Base-by-base conservation (phyloP, 2,329 filamentous ascomycete genomes). In the Neonectria hederae region DNA sequence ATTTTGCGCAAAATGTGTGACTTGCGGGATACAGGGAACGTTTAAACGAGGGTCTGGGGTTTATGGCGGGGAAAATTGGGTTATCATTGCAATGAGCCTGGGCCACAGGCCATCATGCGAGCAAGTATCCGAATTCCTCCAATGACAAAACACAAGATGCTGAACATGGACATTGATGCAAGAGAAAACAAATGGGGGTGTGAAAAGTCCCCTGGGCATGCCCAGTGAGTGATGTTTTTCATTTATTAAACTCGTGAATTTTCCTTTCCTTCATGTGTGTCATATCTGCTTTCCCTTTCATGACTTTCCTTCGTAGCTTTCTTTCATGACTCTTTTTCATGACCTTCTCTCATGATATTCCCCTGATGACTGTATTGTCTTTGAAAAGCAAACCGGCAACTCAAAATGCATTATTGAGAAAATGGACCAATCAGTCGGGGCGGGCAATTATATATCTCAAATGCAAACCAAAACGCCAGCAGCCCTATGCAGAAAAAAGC, bases 391-490 rank as follows among this genome's bases (percentile, higher is more conserved):
- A 61, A 61, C 55, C 53, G 62, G 52, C 52, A 60, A 65, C 65
- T 63, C 65, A 70, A 61, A 62, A 22, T 51, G 17, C 30, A 53
- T 63, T 38, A 58, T 59, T 51, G 60, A 56, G 43, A 62, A 58
- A 60, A 59, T 19, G 22, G 35, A 56, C 52, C 63, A 56, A 60
- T 48, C 57, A 67, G 45, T 43, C 46, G 32, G 21, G 30, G 32
- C 43, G 48, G 43, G 54, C 14, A 54, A 72, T 71, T 69, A 69
- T 65, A 66, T 66, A 58, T 69, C 61, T 60, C 60, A 60, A 64
- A 42, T 10, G 58, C 60, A 59, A 70, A 69, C 67, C 55, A 49
- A 67, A 73, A 74, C 72, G 72, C 72, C 72, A 60, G 66, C 35
- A 59, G 59, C 62, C 72, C 54, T 65, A 72, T 72, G 62, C 65